A percentile compares a stretch with the other conserved stretches of the same genome.
Evolutionary conservation across 345 rosid genomes (phyloP).

Genomic region (Bretschneidera sinensis): DNA sequence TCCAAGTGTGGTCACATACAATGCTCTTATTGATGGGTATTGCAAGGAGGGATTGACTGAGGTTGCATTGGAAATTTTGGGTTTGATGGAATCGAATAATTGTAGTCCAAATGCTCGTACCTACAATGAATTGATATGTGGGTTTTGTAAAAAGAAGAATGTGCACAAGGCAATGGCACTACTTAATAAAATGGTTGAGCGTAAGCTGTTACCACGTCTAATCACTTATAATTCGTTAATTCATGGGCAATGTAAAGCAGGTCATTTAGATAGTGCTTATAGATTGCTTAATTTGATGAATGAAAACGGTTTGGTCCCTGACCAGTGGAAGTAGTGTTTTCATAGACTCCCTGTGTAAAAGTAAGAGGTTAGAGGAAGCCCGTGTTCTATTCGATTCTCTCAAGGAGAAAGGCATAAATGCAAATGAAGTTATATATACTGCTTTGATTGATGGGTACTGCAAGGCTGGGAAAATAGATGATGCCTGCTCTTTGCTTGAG

Average conservation of each 20-base stretch:
- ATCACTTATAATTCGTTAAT: slow-evolving; percentile 74
- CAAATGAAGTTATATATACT: slow-evolving; percentile 79
- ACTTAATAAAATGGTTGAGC: slow-evolving; percentile 52
- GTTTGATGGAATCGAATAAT: slow-evolving; percentile 55
- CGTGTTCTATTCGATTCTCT: slow-evolving; percentile 58
- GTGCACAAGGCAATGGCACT: slow-evolving; percentile 83
- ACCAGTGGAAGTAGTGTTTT: slow-evolving; percentile 70
- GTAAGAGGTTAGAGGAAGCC: slow-evolving; percentile 67
- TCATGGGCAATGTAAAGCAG: slow-evolving; percentile 67
- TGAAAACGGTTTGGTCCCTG: slow-evolving; percentile 57
- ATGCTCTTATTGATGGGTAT: slow-evolving; percentile 78
- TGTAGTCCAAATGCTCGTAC: slow-evolving; percentile 70
- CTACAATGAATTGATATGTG: slow-evolving; percentile 72
- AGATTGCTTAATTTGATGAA: slow-evolving; percentile 64
- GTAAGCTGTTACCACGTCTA: slow-evolving; percentile 43
- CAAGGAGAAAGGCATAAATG: slow-evolving; percentile 53
- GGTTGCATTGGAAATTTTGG: slow-evolving; percentile 60
- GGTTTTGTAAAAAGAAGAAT: slow-evolving; percentile 55
- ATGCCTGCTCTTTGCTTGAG: slow-evolving; percentile 51
- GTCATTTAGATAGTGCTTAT: slow-evolving; percentile 65
- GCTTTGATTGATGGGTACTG: slow-evolving; percentile 82
- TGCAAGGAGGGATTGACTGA: slow-evolving; percentile 62
- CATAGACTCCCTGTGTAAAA: slow-evolving; percentile 67
- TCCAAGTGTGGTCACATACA: slow-evolving; percentile 73
- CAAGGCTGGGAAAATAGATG: slow-evolving; percentile 51